Evolutionary conservation across 1,284 basidiomycete species (phyloP).

Genomic region (Sanghuangporus sanghuang): DNA sequence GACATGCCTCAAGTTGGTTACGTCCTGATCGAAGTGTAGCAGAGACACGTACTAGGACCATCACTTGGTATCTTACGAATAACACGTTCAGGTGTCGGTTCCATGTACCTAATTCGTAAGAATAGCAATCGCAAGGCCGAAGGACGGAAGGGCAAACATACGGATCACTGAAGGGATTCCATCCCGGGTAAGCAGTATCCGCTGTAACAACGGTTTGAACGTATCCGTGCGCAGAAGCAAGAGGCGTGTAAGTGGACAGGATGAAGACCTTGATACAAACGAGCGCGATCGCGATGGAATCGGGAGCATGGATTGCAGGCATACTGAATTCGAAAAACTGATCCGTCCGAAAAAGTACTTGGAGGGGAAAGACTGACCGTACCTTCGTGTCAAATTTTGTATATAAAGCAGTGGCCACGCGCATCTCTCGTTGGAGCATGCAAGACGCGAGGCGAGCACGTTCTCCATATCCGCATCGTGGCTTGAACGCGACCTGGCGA

Average conservation of each 20-base stretch:
- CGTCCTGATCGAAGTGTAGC: not conserved
- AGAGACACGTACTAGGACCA: conserved; percentile 25
- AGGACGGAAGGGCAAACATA: conserved; percentile 20
- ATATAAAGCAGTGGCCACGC: conserved; percentile 4
- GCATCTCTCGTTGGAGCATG: not conserved
- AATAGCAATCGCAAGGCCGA: not conserved
- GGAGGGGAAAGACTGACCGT: not conserved
- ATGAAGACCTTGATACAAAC: conserved; percentile 1
- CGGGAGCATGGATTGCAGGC: not conserved
- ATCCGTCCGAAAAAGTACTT: not conserved
- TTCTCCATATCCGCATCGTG: not conserved
- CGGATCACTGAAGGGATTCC: conserved; percentile 24
- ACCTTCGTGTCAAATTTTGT: not conserved
- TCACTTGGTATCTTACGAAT: conserved; percentile 29
- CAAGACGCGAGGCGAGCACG: conserved; percentile 5
- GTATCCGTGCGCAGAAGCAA: conserved; percentile 24
- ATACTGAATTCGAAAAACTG: not conserved
- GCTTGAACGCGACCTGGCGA: not conserved
- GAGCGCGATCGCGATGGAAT: conserved; percentile 3
- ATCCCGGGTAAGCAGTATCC: conserved; percentile 26
- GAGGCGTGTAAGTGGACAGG: conserved; percentile 4
- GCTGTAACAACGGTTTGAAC: conserved; percentile 22
- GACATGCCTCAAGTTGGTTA: not conserved
- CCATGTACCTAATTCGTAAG: conserved; percentile 17
- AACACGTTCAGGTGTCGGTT: conserved; percentile 23